phyloP scores from a whole-genome alignment of 345 rosid genomes.

The Citrus mangshanensis region DNA sequence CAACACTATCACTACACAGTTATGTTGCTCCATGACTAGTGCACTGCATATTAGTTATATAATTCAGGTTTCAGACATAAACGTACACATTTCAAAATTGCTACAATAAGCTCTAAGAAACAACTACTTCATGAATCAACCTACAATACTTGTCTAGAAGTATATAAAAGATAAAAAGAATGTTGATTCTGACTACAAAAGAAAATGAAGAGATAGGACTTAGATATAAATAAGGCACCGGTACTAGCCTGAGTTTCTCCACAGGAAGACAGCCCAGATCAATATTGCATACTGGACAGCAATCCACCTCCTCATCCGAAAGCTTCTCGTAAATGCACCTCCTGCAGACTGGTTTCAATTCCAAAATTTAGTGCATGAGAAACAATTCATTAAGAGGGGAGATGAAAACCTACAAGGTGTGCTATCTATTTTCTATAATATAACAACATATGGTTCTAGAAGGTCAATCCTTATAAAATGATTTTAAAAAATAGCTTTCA shows the following conservation, averaged over 20 bases:
- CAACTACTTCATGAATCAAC: neutral
- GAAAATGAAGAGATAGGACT: neutral
- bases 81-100: neutral
- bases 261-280: slow-evolving; percentile 65
- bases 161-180: neutral
- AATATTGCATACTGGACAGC: slow-evolving; percentile 70
- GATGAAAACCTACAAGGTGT: neutral
- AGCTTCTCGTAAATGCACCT: slow-evolving; percentile 69
- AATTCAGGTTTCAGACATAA: neutral
- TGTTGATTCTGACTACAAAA: neutral
- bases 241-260: slow-evolving; percentile 61
- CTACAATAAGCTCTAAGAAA: neutral
- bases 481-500: neutral
- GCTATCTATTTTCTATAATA: neutral
- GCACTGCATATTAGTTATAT: neutral
- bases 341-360: slow-evolving; percentile 58
- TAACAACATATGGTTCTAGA: neutral
- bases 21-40: neutral
- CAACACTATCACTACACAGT: neutral
- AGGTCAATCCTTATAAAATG: neutral
- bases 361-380: slow-evolving; percentile 18
- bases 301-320: slow-evolving; percentile 59
- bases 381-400: neutral
- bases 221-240: neutral
- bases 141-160: neutral